Evolutionary conservation across 1,284 basidiomycete species (phyloP).

Genomic region (Boletellus sp.): DNA sequence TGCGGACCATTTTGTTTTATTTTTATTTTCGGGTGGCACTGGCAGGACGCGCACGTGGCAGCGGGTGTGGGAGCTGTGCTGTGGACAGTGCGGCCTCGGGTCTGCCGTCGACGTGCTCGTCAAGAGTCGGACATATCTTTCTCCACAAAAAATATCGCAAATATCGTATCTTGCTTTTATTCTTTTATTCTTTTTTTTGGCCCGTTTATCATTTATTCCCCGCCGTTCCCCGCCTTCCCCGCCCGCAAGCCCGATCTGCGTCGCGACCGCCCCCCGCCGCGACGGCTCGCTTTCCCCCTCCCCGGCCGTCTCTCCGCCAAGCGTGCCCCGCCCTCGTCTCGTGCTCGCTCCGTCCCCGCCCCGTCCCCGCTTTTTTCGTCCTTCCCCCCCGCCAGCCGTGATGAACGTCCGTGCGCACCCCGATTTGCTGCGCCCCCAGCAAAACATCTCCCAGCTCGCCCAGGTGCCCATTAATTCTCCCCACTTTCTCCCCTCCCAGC

Average conservation of each 20-base stretch:
- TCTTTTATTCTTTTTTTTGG: slow-evolving; percentile 15
- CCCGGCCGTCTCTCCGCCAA: slow-evolving; percentile 3
- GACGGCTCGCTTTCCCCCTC: background rate
- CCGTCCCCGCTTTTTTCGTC: slow-evolving; percentile 9
- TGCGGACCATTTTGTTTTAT: slow-evolving; percentile 63
- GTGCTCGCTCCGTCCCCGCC: background rate
- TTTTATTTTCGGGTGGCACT: background rate
- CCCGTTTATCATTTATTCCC: slow-evolving; percentile 25
- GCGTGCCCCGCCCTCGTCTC: slow-evolving; percentile 7
- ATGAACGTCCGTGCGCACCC: slow-evolving; percentile 39
- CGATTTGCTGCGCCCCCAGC: slow-evolving; percentile 44
- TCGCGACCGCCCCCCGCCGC: slow-evolving; percentile 14
- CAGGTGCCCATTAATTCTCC: slow-evolving; percentile 38
- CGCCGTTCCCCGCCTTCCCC: slow-evolving; percentile 13
- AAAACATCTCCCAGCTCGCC: slow-evolving; percentile 40
- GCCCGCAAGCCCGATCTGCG: slow-evolving; percentile 16
- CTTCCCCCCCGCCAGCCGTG: slow-evolving; percentile 5
- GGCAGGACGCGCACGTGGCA: slow-evolving; percentile 24
- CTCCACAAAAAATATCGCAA: slow-evolving; percentile 27
- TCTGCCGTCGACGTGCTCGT: slow-evolving; percentile 32
- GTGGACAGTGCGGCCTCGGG: slow-evolving; percentile 17
- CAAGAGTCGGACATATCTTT: slow-evolving; percentile 28
- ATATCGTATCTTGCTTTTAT: slow-evolving; percentile 32
- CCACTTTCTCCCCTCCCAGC: slow-evolving; percentile 40
- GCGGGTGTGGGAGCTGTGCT: slow-evolving; percentile 27